These are phyloP conservation scores for Astrocystis sublimbata DNA, from an alignment of 495 filamentous ascomycete species.

Conservation along the genomic window DNA sequence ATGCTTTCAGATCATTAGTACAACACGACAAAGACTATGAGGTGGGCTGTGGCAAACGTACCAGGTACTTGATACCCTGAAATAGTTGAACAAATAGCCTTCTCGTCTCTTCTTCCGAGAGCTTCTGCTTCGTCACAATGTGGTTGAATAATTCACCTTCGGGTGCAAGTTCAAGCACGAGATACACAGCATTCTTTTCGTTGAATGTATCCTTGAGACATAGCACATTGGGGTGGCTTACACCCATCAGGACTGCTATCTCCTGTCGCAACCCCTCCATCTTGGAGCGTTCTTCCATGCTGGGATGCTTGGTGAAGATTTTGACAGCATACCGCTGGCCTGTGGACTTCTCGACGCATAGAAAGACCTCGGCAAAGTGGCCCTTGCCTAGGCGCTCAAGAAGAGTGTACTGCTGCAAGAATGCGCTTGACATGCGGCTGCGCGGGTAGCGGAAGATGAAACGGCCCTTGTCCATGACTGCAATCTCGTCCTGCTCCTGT, in stretches of 20 bases:
- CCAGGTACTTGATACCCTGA: conserved; percentile 90
- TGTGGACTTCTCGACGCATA: conserved; percentile 82
- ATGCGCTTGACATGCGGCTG: conserved; percentile 70
- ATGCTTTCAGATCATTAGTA: conserved; percentile 67
- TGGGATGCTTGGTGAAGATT: conserved; percentile 80
- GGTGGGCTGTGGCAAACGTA: conserved; percentile 45
- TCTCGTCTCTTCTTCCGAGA: conserved; percentile 79
- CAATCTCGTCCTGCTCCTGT: conserved; percentile 84
- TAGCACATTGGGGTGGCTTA: conserved; percentile 92
- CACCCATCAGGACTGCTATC: conserved; percentile 92
- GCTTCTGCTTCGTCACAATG: conserved; percentile 84
- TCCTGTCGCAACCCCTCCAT: conserved; percentile 88
- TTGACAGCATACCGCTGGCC: conserved; percentile 90
- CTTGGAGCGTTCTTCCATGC: conserved; percentile 77
- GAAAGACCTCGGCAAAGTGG: conserved; percentile 92
- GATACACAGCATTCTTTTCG: conserved; percentile 85
- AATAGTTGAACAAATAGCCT: conserved; percentile 91
- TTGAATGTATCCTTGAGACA: conserved; percentile 96
- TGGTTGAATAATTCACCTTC: conserved; percentile 95
- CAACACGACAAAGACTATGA: conserved; percentile 2
- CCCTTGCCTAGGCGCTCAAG: conserved; percentile 90
- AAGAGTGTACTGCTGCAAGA: conserved; percentile 82
- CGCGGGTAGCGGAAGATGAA: conserved; percentile 91
- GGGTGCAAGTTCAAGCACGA: conserved; percentile 86
- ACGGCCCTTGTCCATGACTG: conserved; percentile 75